Conservation (phyloP, 305 asterid genomes). For the Fraxinus dipetala region DNA sequence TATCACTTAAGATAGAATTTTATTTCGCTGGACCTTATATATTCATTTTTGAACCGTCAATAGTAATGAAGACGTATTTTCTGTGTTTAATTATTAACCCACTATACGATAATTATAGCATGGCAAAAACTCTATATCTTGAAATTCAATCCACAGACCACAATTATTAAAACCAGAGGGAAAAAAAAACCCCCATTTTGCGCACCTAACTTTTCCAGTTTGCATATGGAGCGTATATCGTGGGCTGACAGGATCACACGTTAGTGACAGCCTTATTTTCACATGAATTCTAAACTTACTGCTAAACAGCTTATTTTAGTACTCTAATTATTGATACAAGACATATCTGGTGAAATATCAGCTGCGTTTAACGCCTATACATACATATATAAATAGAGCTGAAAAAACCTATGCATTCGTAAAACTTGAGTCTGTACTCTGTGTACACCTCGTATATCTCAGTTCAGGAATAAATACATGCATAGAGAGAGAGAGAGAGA, state of each 20-base stretch:
- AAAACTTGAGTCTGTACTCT: neutral
- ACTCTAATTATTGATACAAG: conserved; percentile 31
- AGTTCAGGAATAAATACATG: neutral
- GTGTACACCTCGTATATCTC: neutral
- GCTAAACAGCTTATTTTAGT: neutral
- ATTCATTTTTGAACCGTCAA: too few relatives aligned
- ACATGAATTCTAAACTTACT: conserved; percentile 30
- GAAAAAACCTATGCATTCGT: neutral
- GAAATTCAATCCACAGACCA: too few relatives aligned
- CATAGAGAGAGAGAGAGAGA: neutral
- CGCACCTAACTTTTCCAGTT: neutral
- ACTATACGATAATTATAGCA: too few relatives aligned
- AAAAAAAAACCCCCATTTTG: neutral
- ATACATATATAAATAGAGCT: conserved; percentile 18
- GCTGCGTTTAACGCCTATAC: neutral
- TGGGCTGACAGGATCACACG: conserved; percentile 53
- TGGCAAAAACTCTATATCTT: too few relatives aligned
- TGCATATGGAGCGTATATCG: neutral
- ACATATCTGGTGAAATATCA: conserved; percentile 17
- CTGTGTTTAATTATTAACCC: too few relatives aligned
- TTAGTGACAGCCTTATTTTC: conserved; percentile 60
- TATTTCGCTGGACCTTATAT: too few relatives aligned
- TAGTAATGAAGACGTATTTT: too few relatives aligned
- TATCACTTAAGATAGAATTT: too few relatives aligned
- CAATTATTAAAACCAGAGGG: neutral